phyloP scores from a whole-genome alignment of 2,329 filamentous ascomycete genomes.

The Blastomyces percursus region DNA sequence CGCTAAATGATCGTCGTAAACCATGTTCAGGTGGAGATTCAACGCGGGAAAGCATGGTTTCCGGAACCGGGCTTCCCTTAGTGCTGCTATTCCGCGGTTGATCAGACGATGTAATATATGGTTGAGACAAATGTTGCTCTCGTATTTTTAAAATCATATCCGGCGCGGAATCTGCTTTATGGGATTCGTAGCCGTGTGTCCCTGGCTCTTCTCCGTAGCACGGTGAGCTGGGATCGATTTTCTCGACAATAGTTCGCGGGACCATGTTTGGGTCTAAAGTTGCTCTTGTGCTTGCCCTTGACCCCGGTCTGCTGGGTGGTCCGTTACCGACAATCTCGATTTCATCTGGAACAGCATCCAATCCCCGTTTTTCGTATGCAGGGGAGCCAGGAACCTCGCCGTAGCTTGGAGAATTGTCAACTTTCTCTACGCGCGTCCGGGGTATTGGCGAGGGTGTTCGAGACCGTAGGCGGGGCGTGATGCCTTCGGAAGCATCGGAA shows the following conservation, averaged over 20 bases:
- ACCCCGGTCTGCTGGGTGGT: conserved; percentile 31
- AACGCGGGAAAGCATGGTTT: conserved; percentile 36
- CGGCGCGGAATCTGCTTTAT: conserved; percentile 48
- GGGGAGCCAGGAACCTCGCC: conserved; percentile 52
- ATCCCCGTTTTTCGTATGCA: conserved; percentile 47
- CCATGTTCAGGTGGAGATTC: conserved; percentile 31
- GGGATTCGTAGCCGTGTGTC: conserved; percentile 46
- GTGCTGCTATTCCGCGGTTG: background rate
- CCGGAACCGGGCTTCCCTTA: conserved; percentile 25
- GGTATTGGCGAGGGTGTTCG: conserved; percentile 45
- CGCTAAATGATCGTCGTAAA: conserved; percentile 13
- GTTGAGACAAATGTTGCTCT: conserved; percentile 14
- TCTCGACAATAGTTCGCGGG: conserved; percentile 51
- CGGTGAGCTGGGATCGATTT: conserved; percentile 46
- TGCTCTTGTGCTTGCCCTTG: conserved; percentile 34
- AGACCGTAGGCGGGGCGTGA: conserved; percentile 28
- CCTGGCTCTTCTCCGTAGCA: conserved; percentile 53
- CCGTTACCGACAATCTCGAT: conserved; percentile 46
- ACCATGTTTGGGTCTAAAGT: conserved; percentile 42
- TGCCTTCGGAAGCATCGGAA: conserved; percentile 53
- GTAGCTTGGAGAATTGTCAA: conserved; percentile 48
- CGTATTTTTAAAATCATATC: conserved; percentile 44
- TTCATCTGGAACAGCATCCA: conserved; percentile 54
- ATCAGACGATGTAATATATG: background rate
- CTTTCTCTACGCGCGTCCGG: conserved; percentile 51